These are phyloP conservation scores for Xylaria longipes DNA, from an alignment of 495 filamentous ascomycete species.

Conservation along the genomic window DNA sequence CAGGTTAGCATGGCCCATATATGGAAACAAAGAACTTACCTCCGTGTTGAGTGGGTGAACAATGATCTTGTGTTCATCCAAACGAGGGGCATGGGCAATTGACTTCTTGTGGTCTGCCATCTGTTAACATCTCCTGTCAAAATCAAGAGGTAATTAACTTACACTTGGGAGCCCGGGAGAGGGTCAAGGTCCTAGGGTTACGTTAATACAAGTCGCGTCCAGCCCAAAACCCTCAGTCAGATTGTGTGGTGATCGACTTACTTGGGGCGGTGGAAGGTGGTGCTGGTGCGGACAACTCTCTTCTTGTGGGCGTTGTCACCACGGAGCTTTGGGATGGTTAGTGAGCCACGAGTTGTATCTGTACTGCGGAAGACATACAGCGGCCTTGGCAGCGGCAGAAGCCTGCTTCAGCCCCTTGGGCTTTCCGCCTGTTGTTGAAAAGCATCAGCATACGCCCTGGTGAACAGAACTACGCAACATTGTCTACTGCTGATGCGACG, in stretches of 20 bases:
- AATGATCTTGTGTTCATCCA: slow-evolving; percentile 91
- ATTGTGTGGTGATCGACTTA: slow-evolving; percentile 70
- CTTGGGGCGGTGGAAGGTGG: slow-evolving; percentile 87
- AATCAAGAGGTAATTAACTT: not conserved
- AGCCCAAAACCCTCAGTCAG: slow-evolving; percentile 36
- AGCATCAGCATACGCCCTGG: slow-evolving; percentile 59
- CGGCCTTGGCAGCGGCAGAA: slow-evolving; percentile 89
- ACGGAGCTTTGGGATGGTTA: slow-evolving; percentile 16
- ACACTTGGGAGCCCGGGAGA: slow-evolving; percentile 88
- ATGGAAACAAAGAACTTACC: not conserved
- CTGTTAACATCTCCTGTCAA: not conserved
- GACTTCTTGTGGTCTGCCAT: slow-evolving; percentile 76
- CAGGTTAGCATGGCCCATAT: too few species aligned
- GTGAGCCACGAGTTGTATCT: not conserved
- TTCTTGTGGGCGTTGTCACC: slow-evolving; percentile 76
- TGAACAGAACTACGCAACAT: slow-evolving; percentile 63
- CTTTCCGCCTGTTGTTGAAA: slow-evolving; percentile 60
- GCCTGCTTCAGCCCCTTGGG: slow-evolving; percentile 77
- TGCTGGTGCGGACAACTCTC: slow-evolving; percentile 88
- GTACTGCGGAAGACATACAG: slow-evolving; percentile 64
- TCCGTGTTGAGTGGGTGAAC: slow-evolving; percentile 85
- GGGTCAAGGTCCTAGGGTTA: slow-evolving; percentile 34
- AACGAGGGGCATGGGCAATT: slow-evolving; percentile 83
- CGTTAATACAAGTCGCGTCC: slow-evolving; percentile 13
- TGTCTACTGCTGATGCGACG: slow-evolving; percentile 63